These are phyloP conservation scores for Daedalea quercina DNA, from an alignment of 768 basidiomycete genomes.

Conservation along the genomic window DNA sequence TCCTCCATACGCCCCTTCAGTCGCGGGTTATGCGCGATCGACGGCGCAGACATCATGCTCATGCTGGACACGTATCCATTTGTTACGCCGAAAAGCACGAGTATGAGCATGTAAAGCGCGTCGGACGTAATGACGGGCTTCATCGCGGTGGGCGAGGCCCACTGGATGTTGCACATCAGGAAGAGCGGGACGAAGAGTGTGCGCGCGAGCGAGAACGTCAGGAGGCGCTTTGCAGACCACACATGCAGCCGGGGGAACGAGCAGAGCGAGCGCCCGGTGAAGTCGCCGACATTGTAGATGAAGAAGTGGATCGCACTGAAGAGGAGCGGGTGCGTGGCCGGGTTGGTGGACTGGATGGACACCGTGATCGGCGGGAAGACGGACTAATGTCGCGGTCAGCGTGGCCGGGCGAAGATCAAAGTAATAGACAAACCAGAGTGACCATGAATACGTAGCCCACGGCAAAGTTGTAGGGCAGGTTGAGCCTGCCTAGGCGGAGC, in stretches of 20 bases:
- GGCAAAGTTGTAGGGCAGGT: slow-evolving; percentile 63
- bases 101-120: slow-evolving; percentile 61
- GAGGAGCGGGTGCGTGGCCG: slow-evolving; percentile 67
- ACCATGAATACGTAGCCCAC: slow-evolving; percentile 71
- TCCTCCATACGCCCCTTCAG: slow-evolving; percentile 66
- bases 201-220: slow-evolving; percentile 58
- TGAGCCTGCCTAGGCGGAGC: slow-evolving; percentile 52
- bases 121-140: slow-evolving; percentile 66
- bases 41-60: slow-evolving; percentile 80
- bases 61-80: slow-evolving; percentile 78
- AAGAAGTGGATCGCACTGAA: slow-evolving; percentile 78
- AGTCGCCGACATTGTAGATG: slow-evolving; percentile 68
- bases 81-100: slow-evolving; percentile 67
- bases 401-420: not conserved
- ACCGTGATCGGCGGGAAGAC: slow-evolving; percentile 85
- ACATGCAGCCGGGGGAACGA: slow-evolving; percentile 57
- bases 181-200: slow-evolving; percentile 83
- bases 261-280: slow-evolving; percentile 62
- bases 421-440: slow-evolving; percentile 58
- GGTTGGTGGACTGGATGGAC: slow-evolving; percentile 62
- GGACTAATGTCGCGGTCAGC: slow-evolving; percentile 39
- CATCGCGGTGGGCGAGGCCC: slow-evolving; percentile 19
- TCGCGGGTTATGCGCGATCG: slow-evolving; percentile 70
- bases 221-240: slow-evolving; percentile 60
- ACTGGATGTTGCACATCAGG: slow-evolving; percentile 82